Base-by-base conservation (phyloP, 1,284 basidiomycete species). In the Rhodotorula sp. region DNA sequence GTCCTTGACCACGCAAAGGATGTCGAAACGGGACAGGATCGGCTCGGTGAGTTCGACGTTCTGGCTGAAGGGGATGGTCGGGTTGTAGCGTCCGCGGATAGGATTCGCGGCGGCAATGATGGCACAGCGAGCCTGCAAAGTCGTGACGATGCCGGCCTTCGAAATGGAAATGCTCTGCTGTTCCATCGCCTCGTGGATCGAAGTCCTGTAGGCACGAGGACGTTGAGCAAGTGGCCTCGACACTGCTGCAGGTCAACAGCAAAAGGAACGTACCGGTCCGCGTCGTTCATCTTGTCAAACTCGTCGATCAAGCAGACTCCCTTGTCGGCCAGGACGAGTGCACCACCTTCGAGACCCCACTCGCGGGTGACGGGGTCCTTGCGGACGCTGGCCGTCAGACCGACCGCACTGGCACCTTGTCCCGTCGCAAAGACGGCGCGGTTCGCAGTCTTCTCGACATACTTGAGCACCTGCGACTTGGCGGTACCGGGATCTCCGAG, bases 261-360 rank as follows among this genome's bases (percentile, higher is more conserved):
- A n/a, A 7, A 19, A 28, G 23, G n/a, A 14, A 38, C 76, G 64
- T 58, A 78, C 76, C 80, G 70, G 67, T 84, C 83, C 28, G 92
- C 88, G 79, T 99, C 95, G 83, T 99, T 99, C 95, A 99, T 99
- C 85, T 99, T 99, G 85, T 99, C 95, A 81, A 99, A 99, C 83
- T 99, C 97, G 83, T 99, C 95, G 77, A 99, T 99, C 48, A 99
- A 84, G 79, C 97, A 99, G 50, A 91, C 92, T n/a, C 95, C 95
- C 84, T 97, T 97, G 84, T 99, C 95, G 1, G 95, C 97, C 34
- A 99, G 85, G 54, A 99, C 97, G 16, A 99, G 85, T 5, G 95
- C 95, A 23, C 95, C 97, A 23, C 97, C 97, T 81, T 99, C 97
- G 49, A 99, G 86, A 4, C 95, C 98, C 97, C 97, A 99, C 83